Evolutionary conservation across 192 early-diverging fungal species (phyloP), one percentile per base, ranked within the genome.

Genomic region (Dissophora globulifera): DNA sequence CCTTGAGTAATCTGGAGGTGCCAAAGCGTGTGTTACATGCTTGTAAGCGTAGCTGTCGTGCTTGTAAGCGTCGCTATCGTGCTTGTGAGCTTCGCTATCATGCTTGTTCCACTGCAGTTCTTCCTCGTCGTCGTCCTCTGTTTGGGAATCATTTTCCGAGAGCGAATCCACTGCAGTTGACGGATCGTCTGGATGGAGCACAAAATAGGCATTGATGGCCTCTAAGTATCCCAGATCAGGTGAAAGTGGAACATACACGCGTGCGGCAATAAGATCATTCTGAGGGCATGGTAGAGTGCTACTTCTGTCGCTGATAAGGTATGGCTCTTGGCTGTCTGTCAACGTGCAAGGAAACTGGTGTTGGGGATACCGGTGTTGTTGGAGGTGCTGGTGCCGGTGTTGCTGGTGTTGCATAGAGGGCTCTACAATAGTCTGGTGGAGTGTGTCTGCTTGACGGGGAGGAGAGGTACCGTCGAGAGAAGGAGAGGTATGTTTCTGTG

Each of bases 141-240:
- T 20, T n/a, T 58, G 38, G 0, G 27, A 43, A 20, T 47, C 50
- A 20, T 60, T 26, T 22, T 23, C 50, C 15, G 50, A 57, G 15
- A 22, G 41, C 3, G n/a, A 1, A n/a, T 30, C 52, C 26, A 16
- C 9, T 6, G n/a, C 17, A 16, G 20, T 23, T 19, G 35, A 31
- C 11, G 49, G 38, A 27, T 32, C 35, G 19, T 47, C 6, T 17
- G 41, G 53, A 30, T 17, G 30, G 1, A 48, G 26, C 9, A 3
- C 19, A 45, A 64, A 74, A 41, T 74, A 74, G 11, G 31, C 29
- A 27, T 53, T 46, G 26, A 74, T 20, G 29, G 55, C 49, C 3
- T 74, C 55, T 30, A 64, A 25, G 32, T 64, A 74, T 42, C 60
- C 62, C 7, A 48, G 53, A 7, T 57, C 46, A 13, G 53, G 67